phyloP scores from a whole-genome alignment of 2,329 filamentous ascomycete species.

The Monosporascus sp. region DNA sequence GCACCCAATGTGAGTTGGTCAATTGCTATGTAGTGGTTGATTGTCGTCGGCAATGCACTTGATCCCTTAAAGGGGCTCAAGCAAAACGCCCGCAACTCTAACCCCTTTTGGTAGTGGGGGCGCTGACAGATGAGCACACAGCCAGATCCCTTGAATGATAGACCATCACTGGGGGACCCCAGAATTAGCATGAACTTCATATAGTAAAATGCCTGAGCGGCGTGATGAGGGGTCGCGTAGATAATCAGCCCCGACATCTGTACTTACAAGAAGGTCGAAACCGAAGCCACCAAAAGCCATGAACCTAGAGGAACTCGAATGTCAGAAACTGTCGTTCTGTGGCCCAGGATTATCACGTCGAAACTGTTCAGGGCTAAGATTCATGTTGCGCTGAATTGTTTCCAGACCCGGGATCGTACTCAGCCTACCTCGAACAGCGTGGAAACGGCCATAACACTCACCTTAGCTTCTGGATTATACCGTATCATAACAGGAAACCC shows the following conservation, averaged over 20 bases:
- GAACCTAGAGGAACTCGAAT: background rate
- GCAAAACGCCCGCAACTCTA: constrained; percentile 7
- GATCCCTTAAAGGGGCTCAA: constrained; percentile 15
- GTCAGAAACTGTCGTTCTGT: background rate
- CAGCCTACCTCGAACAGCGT: background rate
- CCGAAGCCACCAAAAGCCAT: background rate
- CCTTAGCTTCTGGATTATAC: background rate
- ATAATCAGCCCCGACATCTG: background rate
- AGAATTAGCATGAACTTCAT: background rate
- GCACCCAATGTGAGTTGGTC: background rate
- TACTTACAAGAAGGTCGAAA: background rate
- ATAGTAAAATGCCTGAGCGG: background rate
- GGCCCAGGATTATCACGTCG: background rate
- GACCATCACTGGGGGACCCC: background rate
- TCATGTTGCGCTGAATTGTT: background rate
- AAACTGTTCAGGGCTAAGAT: background rate
- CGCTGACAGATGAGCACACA: background rate
- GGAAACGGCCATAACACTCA: background rate
- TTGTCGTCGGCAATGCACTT: constrained; percentile 8
- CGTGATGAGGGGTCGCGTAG: background rate
- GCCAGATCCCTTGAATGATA: background rate
- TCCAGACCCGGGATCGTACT: background rate
- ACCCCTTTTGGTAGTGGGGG: constrained; percentile 16
- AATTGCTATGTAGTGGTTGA: constrained; percentile 7
- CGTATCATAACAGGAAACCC: background rate